Conservation (phyloP, 148 eudicot genomes). For the Beta vulgaris region DNA sequence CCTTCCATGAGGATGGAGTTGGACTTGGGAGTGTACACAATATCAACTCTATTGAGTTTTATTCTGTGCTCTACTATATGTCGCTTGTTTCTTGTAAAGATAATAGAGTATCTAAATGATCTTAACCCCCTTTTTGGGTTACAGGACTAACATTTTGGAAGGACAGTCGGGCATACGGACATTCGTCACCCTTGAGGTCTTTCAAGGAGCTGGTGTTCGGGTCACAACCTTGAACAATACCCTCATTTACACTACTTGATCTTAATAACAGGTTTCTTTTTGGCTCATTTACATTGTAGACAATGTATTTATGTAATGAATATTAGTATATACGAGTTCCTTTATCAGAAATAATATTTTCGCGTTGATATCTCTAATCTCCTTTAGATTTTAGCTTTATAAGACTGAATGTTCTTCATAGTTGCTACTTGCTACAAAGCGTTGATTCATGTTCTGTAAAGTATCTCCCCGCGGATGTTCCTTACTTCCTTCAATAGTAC, state of each 20-base stretch:
- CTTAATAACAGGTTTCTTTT: constrained; percentile 4
- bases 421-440: no score
- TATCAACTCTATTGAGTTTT: not conserved
- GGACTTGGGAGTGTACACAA: no score
- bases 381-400: no score
- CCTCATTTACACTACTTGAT: not conserved
- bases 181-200: constrained; percentile 50
- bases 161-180: constrained; percentile 57
- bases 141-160: constrained; percentile 66
- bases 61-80: no score
- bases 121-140: not conserved
- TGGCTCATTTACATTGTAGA: constrained; percentile 10
- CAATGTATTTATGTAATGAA: not conserved
- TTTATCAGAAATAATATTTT: not conserved
- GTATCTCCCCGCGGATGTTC: no score
- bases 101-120: not conserved
- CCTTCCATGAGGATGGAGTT: no score
- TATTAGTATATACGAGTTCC: not conserved
- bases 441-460: no score
- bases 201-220: constrained; percentile 56
- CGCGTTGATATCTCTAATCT: not conserved
- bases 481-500: no score
- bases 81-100: not conserved
- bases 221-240: constrained; percentile 18
- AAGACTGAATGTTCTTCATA: no score